Base-by-base conservation (phyloP, 78 protist species). In the Tieghemostelium lacteum region DNA sequence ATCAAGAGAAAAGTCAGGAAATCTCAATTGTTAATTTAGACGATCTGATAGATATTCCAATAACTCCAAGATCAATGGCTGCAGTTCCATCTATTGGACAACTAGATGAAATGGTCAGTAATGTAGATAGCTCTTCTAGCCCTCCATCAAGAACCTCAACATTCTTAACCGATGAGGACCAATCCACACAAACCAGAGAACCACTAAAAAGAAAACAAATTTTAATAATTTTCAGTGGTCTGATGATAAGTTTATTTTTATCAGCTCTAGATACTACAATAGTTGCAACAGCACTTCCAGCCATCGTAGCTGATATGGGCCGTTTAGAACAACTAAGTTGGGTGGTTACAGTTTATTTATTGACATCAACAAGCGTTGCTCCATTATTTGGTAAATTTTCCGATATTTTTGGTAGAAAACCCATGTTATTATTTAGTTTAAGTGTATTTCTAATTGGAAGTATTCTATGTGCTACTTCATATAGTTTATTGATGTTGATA, bases 231-330 rank as follows among this genome's bases (percentile, higher is more conserved):
- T 77, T 91, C 39, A 57, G 77, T 19, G 77, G 87, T 34, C 33
- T 91, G 3, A 72, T 91, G 94, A 36, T 78, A 29, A 73, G 88
- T 36, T 71, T 78, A 54, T 91, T 78, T 36, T 22, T 91, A 2
- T 80, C 77, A 24, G 71, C 94, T 7, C 49, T 91, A 5, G 94
- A 91, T 40, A 33, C 64, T 64, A 91, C 94, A 2, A 91, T 91
- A 54, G 77, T 91, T 26, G 87, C 94, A 6, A 78, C 94, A 14
- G 94, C 94, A 0, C 20, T 71, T 28, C 94, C 94, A 24, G 85
- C 75, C 2, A 91, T 91, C 50, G 76, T 62, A 0, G 67, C 70
- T 6, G 94, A 91, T 55, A 26, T 91, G 39, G 64, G 72, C 2
- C 55, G 76, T 31, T n/a, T 71, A 6, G 76, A 69, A 19, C 67